These are phyloP conservation scores for Drechslerella stenobrocha DNA, from an alignment of 2,329 filamentous ascomycete species.

Conservation along the genomic window DNA sequence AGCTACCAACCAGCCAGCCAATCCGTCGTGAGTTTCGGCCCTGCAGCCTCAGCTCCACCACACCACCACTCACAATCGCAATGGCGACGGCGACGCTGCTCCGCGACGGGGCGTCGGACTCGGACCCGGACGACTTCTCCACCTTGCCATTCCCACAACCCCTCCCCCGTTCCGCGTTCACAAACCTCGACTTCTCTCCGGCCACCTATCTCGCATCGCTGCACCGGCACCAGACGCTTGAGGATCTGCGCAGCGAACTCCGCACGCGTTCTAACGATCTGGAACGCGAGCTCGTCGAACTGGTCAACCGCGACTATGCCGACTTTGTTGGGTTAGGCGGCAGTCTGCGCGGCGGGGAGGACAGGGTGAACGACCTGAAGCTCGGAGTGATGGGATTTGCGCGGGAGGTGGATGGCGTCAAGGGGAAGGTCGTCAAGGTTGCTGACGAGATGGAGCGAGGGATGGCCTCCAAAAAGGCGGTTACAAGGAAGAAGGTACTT, in stretches of 20 bases:
- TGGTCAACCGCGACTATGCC: conserved; percentile 94
- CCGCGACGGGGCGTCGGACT: conserved; percentile 12
- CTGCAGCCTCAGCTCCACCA: too few relatives aligned
- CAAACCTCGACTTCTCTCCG: conserved; percentile 72
- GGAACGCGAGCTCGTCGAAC: conserved; percentile 82
- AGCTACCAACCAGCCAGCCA: too few relatives aligned
- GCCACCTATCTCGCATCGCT: conserved; percentile 80
- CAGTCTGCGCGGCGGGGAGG: conserved; percentile 82
- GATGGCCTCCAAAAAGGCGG: conserved; percentile 68
- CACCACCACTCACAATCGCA: not conserved
- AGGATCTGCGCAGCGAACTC: conserved; percentile 85
- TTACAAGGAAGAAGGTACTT: conserved; percentile 66
- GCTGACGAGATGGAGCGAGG: conserved; percentile 66
- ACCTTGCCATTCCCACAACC: conserved; percentile 86
- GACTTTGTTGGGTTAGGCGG: conserved; percentile 83
- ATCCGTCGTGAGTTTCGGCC: too few relatives aligned
- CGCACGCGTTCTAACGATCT: conserved; percentile 77
- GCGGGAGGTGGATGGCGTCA: conserved; percentile 76
- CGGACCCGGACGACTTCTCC: conserved; percentile 63
- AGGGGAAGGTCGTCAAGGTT: conserved; percentile 66
- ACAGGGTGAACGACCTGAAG: conserved; percentile 84
- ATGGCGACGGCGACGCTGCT: conserved; percentile 26
- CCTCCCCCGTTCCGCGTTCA: conserved; percentile 78
- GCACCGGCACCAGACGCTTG: conserved; percentile 90
- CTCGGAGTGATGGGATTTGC: conserved; percentile 84